Evolutionary conservation across 768 basidiomycete genomes (phyloP), one percentile per base, ranked within the genome.

Genomic region (Mycena indigotica): DNA sequence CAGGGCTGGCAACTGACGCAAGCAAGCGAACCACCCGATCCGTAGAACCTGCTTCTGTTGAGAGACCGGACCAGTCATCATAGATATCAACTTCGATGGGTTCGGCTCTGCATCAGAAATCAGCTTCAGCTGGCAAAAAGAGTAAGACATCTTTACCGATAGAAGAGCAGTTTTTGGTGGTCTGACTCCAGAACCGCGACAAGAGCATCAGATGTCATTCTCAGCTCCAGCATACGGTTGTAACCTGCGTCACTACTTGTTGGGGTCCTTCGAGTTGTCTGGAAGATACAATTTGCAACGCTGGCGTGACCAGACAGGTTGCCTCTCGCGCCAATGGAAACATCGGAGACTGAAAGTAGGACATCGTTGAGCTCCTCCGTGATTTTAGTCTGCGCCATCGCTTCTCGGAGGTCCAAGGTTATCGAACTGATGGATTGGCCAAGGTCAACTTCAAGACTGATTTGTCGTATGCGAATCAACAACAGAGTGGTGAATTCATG

Each of bases 371-470:
- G 66, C 41, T 71, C 69, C 26, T 86, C 85, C 6, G 85, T 86
- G 44, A 94, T 71, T 56, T 80, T 82, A 16, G 88, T 89, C 19
- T 86, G 82, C 44, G 94, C 65, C 21, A 88, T 74, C 8, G 86
- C 79, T 50, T 89, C 78, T 23, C 78, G 74, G 53, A 95, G 74
- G 57, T 86, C 80, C 25, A 97, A 75, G 26, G 81, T 83, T 48
- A 90, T 75, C 26, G 78, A 79, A 55, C 88, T 87, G 63, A 98
- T 95, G 1, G 90, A 89, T 66, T 91, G 89, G 6, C 93, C 93
- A 25, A 98, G 82, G 67, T 97, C 91, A 5, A 91, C 82, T 48
- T 87, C 84, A 35, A 97, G 75, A 28, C 82, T 81, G 53, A 95
- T 84, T 48, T 80, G 81, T 21, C 92, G 84, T 46, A 95, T 77